Evolutionary conservation across 495 filamentous ascomycete genomes (phyloP), one percentile per base, ranked within the genome.

Genomic region (Aspergillus nidulans): DNA sequence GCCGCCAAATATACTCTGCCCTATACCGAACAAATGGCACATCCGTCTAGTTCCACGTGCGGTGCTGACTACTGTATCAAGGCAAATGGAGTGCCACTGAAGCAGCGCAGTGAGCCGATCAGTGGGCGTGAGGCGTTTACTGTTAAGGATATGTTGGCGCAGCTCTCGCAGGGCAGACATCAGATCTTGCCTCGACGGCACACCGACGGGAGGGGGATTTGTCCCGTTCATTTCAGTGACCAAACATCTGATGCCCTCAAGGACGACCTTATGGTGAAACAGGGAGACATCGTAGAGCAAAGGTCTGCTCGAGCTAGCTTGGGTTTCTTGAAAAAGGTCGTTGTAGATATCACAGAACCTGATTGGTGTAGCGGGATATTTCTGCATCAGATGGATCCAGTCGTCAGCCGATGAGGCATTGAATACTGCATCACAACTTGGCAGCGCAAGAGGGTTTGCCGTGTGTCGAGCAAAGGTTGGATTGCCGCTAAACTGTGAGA

Each of bases 71-170:
- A 49, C 26, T 15, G 25, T 20, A 20, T 49, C 46, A 7, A 49
- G 46, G n/a, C 46, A 49, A 13, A 49, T 49, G 25, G 46, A 34
- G 26, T 49, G 46, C 46, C 46, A 49, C 18, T 49, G 46, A 10
- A 49, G 46, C 15, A 49, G 46, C 6, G 46, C 46, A 6, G 46
- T 49, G 13, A 49, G 13, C 16, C 46, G 25, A 18, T 38, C 46
- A 18, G 18, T 36, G 0, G 18, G 25, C 12, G 10, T 12, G 1
- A 49, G 26, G 13, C 4, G 6, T 12, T 30, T 25, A 28, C 15
- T 18, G 16, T 30, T 13, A n/a, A 49, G 46, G 18, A 49, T 49
- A 10, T 32, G 9, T 1, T 3, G 2, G 12, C 46, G 46, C n/a
- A 49, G 46, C 18, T 21, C 4, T 9, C 28, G 26, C 3, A 49